Conservation (phyloP, 139 green algal species). For the Tetraselmis striata region DNA sequence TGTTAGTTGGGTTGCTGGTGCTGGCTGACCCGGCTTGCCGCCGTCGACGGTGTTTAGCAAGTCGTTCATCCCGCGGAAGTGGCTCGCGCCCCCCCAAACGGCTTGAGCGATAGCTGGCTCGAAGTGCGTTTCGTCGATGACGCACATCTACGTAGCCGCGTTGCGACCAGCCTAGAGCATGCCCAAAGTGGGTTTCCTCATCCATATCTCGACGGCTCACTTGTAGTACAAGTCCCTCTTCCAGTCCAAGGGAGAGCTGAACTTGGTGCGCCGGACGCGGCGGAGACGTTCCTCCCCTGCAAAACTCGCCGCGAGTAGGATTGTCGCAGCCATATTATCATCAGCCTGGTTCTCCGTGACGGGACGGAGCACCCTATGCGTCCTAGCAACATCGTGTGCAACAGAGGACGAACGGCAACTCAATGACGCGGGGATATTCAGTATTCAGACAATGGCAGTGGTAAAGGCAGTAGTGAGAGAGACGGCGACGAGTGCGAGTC, state of each 20-base stretch:
- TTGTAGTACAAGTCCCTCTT: background rate
- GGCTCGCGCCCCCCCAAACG: background rate
- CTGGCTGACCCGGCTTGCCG: background rate
- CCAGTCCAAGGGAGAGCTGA: background rate
- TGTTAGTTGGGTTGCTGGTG: background rate
- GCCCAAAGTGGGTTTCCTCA: background rate
- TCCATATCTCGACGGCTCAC: background rate
- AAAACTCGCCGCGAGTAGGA: background rate
- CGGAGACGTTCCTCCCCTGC: background rate
- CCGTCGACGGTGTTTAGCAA: background rate
- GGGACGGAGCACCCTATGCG: background rate
- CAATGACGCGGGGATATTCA: background rate
- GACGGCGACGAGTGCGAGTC: background rate
- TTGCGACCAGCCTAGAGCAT: background rate
- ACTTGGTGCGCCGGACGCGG: background rate
- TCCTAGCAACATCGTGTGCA: background rate
- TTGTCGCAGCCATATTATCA: background rate
- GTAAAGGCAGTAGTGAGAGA: background rate
- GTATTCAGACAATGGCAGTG: background rate
- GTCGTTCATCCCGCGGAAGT: background rate
- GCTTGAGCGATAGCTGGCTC: background rate
- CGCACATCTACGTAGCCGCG: background rate
- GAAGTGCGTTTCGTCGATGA: background rate
- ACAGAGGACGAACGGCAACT: background rate
- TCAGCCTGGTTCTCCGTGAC: background rate